These are phyloP conservation scores for Cladosporium sphaerospermum DNA, from an alignment of 2,329 filamentous ascomycete genomes.

Conservation along the genomic window DNA sequence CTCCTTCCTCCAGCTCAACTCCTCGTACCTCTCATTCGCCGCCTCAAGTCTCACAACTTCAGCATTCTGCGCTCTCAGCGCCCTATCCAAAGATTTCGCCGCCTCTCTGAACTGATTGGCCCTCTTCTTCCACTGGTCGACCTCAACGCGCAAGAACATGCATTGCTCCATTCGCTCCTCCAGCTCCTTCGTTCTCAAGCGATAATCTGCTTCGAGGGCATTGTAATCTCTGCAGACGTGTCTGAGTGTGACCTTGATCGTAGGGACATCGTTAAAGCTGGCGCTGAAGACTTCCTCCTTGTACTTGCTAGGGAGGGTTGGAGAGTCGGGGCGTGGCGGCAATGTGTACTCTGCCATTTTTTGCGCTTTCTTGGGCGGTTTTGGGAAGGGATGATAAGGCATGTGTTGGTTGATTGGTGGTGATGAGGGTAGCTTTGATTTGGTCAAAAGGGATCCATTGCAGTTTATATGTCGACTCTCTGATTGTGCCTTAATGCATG, in stretches of 20 bases:
- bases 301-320: too few species aligned
- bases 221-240: background rate
- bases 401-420: too few species aligned
- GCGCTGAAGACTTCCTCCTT: background rate
- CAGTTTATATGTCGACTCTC: too few species aligned
- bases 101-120: background rate
- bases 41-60: background rate
- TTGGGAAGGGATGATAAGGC: too few species aligned
- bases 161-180: background rate
- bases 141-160: background rate
- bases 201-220: background rate
- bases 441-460: too few species aligned
- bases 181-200: background rate
- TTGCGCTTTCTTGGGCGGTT: too few species aligned
- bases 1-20: background rate
- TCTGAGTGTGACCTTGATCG: background rate
- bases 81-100: background rate
- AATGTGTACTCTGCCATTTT: too few species aligned
- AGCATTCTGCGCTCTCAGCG: background rate
- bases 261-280: background rate
- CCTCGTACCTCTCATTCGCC: conserved; percentile 1
- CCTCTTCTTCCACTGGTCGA: background rate
- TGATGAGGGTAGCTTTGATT: too few species aligned
- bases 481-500: too few species aligned
- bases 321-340: too few species aligned